Conservation (phyloP, 441 rosid genomes). For the Iberis amara region DNA sequence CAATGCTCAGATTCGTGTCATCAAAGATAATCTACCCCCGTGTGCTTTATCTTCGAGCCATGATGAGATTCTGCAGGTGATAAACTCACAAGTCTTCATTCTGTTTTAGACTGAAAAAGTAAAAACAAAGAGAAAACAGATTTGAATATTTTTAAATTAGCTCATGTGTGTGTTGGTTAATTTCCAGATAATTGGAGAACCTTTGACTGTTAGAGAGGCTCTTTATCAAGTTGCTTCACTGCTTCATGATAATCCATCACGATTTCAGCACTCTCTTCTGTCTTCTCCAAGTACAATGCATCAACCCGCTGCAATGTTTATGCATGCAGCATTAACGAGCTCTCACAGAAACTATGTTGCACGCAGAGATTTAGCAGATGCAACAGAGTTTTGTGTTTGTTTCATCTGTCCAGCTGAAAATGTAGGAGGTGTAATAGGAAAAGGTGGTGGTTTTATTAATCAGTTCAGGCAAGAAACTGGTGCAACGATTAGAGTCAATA, state of each 20-base stretch:
- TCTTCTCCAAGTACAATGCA: slow-evolving; percentile 32
- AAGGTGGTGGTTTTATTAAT: slow-evolving; percentile 48
- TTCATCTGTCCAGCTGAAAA: slow-evolving; percentile 54
- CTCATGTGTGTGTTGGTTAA: slow-evolving; percentile 11
- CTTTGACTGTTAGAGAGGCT: slow-evolving; percentile 46
- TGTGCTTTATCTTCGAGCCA: slow-evolving; percentile 47
- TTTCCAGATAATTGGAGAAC: slow-evolving; percentile 51
- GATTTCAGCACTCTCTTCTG: slow-evolving; percentile 48
- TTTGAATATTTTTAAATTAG: not conserved
- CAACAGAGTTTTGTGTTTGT: slow-evolving; percentile 51
- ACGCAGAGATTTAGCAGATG: slow-evolving; percentile 45
- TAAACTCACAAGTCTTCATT: slow-evolving; percentile 14
- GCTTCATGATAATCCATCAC: slow-evolving; percentile 58
- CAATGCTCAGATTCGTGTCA: slow-evolving; percentile 54
- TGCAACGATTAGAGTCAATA: slow-evolving; percentile 50
- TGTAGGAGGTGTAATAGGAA: slow-evolving; percentile 56
- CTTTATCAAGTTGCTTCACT: slow-evolving; percentile 48
- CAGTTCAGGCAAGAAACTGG: slow-evolving; percentile 60
- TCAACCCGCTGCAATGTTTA: slow-evolving; percentile 36
- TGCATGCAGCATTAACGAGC: slow-evolving; percentile 40
- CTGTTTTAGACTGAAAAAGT: not conserved
- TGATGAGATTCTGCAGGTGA: slow-evolving; percentile 65
- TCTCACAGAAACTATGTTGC: slow-evolving; percentile 43
- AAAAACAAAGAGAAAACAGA: no score
- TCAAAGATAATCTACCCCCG: slow-evolving; percentile 44